Base-by-base conservation (phyloP, 2,329 filamentous ascomycete genomes). In the Diatrype stigma region DNA sequence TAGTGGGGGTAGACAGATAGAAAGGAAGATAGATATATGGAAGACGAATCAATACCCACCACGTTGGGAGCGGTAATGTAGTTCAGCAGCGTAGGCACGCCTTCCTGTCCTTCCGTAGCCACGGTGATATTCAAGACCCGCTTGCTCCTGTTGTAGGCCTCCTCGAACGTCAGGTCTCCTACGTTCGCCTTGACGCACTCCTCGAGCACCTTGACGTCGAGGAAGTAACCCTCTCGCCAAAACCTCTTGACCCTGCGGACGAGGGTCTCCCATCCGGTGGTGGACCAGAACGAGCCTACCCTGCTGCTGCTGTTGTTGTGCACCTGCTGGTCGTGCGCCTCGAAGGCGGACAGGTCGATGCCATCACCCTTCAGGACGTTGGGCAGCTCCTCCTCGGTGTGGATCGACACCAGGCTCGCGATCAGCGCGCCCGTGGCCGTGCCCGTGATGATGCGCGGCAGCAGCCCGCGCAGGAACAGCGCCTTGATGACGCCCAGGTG, bases 1-100 rank as follows among this genome's bases (percentile, higher is more conserved):
- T 42, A 35, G 42, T 30, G 37, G 19, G 42, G 1, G 34, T 22
- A 12, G n/a, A n/a, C n/a, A n/a, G n/a, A n/a, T n/a, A n/a, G n/a
- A n/a, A n/a, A n/a, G n/a, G n/a, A n/a, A n/a, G n/a, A n/a, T n/a
- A n/a, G n/a, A n/a, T n/a, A 37, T 16, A 32, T 51, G 37, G 8
- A 17, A n/a, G 40, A 30, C 28, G 49, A 19, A 19, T 17, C 12
- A 38, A 17, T 22, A 84, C 87, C 58, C 79, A 91, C 88, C 62
- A 96, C 91, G 64, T 96, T 93, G 3, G 93, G 93, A 2, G 93
- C 89, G 2, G 92, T 96, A 47, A 96, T 78, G 65, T 96, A 94
- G 68, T 96, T 97, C 32, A 97, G 79, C 30, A 96, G 73, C 45
- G 87, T 91, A 2, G 92, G 92, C 1, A 93, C 84, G 32, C 89